Evolutionary conservation across 129 eudicot genomes (phyloP), one percentile per base, ranked within the genome.

Genomic region (Daucus carota): DNA sequence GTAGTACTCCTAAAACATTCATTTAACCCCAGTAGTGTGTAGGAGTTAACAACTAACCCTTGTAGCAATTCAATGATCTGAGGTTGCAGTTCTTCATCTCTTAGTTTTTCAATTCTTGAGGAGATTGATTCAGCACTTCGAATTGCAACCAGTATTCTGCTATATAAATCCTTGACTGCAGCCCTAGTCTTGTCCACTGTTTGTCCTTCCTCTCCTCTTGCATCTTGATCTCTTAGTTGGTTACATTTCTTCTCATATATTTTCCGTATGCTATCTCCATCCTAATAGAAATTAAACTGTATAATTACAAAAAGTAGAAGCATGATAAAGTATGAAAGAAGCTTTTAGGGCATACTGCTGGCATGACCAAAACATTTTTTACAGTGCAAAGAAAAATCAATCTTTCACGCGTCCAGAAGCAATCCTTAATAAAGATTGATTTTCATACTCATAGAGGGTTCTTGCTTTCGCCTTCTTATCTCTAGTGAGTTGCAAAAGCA

Each of bases 71-170:
- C 99, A 46, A 77, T 48, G 68, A 95, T 88, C 77, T 95, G 99
- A 34, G 99, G 99, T 80, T 91, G 92, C 44, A 95, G 77, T 77
- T 95, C 99, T 78, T 92, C 92, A 75, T 88, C 97, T 79, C 90
- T 79, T 62, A 95, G 95, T 79, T 92, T 86, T 36, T 95, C 96
- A 32, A 95, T 92, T 73, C 84, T 80, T 84, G 87, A 87, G 14
- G 99, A 92, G 77, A 95, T 89, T 6, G 97, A 88, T 83, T 95
- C 97, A 6, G 97, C 97, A 75, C 99, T 86, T 72, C 97, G 94
- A 54, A 95, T 92, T 17, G 97, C 95, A 62, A 95, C 99, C 79
- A 89, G 83, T 82, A 95, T 95, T 66, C 92, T 79, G 81, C 96
- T 92, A 59, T 95, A 95, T 75, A 92, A 84, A 81, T 95, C 99